These are phyloP conservation scores for Meyerozyma elateridarum DNA, from an alignment of 1,139 yeast genomes.

Conservation along the genomic window DNA sequence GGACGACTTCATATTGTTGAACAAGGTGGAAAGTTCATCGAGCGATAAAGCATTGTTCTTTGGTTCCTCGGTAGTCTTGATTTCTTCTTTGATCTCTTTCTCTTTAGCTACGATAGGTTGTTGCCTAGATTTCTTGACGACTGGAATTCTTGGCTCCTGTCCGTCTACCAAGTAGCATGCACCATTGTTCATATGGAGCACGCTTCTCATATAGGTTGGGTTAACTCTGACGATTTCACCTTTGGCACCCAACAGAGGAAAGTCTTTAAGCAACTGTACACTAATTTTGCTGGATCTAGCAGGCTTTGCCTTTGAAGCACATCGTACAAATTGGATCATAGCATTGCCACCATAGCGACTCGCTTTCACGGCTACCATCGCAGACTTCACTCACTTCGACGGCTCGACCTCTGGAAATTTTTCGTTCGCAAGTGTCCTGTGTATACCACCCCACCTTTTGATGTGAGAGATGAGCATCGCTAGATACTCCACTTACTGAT, in stretches of 20 bases:
- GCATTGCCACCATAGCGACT: background rate
- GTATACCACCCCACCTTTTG: too few relatives aligned
- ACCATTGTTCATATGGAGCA: conserved; percentile 62
- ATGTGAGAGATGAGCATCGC: conserved; percentile 5
- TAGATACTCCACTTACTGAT: background rate
- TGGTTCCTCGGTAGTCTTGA: conserved; percentile 6
- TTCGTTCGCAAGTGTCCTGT: too few relatives aligned
- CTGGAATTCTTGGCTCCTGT: conserved; percentile 57
- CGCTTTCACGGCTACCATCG: too few relatives aligned
- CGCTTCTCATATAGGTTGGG: conserved; percentile 81
- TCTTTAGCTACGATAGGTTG: conserved; percentile 9
- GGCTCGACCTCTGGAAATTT: too few relatives aligned
- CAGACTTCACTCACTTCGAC: too few relatives aligned
- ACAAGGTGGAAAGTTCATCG: conserved; percentile 36
- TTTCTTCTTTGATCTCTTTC: conserved; percentile 6
- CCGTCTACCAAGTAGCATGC: conserved; percentile 62
- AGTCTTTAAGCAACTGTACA: conserved; percentile 70
- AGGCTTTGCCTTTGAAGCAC: background rate
- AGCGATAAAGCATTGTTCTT: conserved; percentile 30
- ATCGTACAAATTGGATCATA: background rate
- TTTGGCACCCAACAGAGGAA: conserved; percentile 52
- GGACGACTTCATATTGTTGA: conserved; percentile 23
- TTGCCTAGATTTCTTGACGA: conserved; percentile 33
- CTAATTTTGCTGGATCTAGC: conserved; percentile 31
- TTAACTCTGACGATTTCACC: conserved; percentile 78